Base-by-base conservation (phyloP, 352 stramenopile genomes). In the Phytophthora uliginosa region DNA sequence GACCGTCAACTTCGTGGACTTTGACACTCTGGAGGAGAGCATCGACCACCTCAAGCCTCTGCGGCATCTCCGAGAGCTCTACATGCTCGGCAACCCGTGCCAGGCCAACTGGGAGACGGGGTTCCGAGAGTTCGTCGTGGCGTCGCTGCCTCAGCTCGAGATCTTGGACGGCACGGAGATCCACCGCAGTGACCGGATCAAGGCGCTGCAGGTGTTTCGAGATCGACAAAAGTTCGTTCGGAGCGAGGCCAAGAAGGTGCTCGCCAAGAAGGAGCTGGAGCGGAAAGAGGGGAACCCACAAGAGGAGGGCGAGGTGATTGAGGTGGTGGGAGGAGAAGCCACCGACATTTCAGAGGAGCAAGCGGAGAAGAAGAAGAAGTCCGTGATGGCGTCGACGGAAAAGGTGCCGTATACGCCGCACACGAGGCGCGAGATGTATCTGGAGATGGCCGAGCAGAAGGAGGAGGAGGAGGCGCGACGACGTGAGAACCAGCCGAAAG, bases 1-100 rank as follows among this genome's bases (percentile, higher is more conserved):
- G 54, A 99, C 95, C 22, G 83, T 99, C 70, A 99, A 99, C 70
- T 99, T 99, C 65, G 87, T 99, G 55, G 91, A 98, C 69, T 83
- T 98, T 64, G 92, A 98, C 75, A 74, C 73, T 34, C 82, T 99
- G 47, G 88, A 98, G 77, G 80, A 86, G 54, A 97, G 84, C 53
- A 83, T 98, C 20, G 53, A 94, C 40, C 86, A 98, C 47, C 74
- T 99, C 58, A 82, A 85, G 58, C 64, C 74, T 6, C 84, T 95
- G 59, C 45, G 71, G n/a, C 85, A 95, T 57, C 82, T 99, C n/a
- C 74, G 82, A 51, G 96, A 99, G 67, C 83, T 99, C n/a, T 99
- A 97, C 77, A 90, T 99, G 78, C 89, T 98, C 20, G 95, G 96
- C 3, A 99, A 99, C 82, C 96, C 96, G 31, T 89, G 79, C 34